These are phyloP conservation scores for Hibiscus syriacus DNA, from an alignment of 345 rosid genomes.

Conservation along the genomic window DNA sequence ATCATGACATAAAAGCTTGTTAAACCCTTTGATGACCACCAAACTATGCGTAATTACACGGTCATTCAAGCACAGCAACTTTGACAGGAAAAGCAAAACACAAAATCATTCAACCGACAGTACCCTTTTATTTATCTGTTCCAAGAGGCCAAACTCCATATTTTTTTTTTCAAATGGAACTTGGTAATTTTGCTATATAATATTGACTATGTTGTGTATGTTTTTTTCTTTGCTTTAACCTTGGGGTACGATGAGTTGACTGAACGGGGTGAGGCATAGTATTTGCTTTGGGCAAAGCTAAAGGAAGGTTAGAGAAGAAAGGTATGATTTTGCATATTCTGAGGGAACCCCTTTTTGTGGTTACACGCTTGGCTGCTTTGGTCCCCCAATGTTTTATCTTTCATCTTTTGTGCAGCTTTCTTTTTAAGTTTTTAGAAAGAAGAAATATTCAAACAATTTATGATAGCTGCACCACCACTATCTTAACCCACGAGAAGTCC, in stretches of 20 bases:
- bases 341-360: constrained; percentile 32
- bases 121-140: neutral
- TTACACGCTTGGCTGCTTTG: constrained; percentile 90
- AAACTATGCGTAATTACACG: constrained; percentile 8
- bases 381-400: constrained; percentile 56
- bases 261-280: no score
- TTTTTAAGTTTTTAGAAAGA: neutral
- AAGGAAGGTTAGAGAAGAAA: constrained; percentile 8
- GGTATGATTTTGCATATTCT: neutral
- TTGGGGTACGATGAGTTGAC: no score
- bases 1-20: neutral
- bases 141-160: neutral
- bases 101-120: constrained; percentile 10
- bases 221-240: no score
- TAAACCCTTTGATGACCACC: constrained; percentile 1
- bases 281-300: no score
- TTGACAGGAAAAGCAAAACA: neutral
- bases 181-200: no score
- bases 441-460: constrained; percentile 35
- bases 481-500: constrained; percentile 25
- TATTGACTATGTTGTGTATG: no score
- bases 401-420: constrained; percentile 27
- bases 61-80: neutral
- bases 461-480: constrained; percentile 54
- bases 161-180: no score